Conservation (phyloP, 495 filamentous ascomycete genomes). For the Hypoxylon perforatum region DNA sequence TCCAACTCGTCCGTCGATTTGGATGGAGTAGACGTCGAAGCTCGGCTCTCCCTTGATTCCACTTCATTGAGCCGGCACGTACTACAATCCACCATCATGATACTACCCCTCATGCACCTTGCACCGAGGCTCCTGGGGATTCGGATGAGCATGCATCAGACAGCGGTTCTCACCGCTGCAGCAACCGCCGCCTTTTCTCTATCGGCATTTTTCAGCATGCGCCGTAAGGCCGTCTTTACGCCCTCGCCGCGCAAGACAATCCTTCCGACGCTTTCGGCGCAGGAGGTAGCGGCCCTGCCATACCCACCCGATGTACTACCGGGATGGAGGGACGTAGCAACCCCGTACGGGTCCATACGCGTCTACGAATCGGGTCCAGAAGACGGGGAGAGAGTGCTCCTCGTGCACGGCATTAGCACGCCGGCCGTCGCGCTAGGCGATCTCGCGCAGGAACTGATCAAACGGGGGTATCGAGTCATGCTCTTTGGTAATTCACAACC, state of each 20-base stretch:
- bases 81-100: background rate
- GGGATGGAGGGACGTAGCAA: slow-evolving; percentile 74
- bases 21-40: background rate
- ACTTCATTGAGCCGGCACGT: background rate
- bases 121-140: background rate
- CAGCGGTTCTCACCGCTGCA: slow-evolving; percentile 3
- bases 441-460: slow-evolving; percentile 69
- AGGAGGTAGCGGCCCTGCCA: slow-evolving; percentile 63
- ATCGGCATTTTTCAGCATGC: slow-evolving; percentile 14
- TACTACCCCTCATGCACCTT: slow-evolving; percentile 1
- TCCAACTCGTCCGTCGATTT: background rate
- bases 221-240: slow-evolving; percentile 31
- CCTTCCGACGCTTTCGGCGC: slow-evolving; percentile 27
- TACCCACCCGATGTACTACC: slow-evolving; percentile 81
- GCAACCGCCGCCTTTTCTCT: slow-evolving; percentile 10
- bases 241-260: slow-evolving; percentile 47
- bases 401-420: slow-evolving; percentile 81
- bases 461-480: slow-evolving; percentile 76
- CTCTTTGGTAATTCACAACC: slow-evolving; percentile 66
- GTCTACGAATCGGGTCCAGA: slow-evolving; percentile 83
- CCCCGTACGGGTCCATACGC: slow-evolving; percentile 75
- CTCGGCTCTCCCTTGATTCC: slow-evolving; percentile 1
- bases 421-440: slow-evolving; percentile 71
- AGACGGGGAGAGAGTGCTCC: slow-evolving; percentile 71
- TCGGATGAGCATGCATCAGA: background rate